Percentiles rank a stretch among this genome's conserved stretches.
These are phyloP conservation scores for Marsdenia floribunda DNA, from an alignment of 257 asterid species.

Conservation along the genomic window DNA sequence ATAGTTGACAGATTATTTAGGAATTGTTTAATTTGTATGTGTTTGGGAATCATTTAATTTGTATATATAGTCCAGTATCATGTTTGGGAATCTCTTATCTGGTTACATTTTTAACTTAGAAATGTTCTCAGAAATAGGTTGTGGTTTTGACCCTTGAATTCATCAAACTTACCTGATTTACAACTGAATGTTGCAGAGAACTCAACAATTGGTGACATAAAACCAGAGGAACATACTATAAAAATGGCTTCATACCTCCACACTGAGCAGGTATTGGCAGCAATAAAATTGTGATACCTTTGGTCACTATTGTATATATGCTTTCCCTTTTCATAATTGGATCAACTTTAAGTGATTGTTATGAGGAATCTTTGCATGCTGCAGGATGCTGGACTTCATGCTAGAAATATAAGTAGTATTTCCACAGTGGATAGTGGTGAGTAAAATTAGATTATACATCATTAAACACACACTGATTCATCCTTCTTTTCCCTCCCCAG, in stretches of 20 bases:
- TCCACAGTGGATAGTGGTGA: constrained; percentile 93
- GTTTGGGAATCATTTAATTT: too few species aligned
- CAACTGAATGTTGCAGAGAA: constrained; percentile 27
- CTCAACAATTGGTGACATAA: constrained; percentile 26
- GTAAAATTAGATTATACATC: constrained; percentile 15
- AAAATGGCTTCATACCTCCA: constrained; percentile 32
- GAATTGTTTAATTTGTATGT: background rate
- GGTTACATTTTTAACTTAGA: background rate
- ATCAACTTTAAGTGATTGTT: background rate
- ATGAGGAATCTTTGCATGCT: constrained; percentile 12
- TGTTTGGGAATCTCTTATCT: too few species aligned
- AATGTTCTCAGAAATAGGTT: background rate
- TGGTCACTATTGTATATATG: background rate
- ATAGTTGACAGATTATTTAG: background rate
- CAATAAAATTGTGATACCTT: too few species aligned
- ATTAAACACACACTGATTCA: background rate
- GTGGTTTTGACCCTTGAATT: background rate
- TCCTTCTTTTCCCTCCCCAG: background rate
- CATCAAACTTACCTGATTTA: background rate
- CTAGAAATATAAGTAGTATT: constrained; percentile 79
- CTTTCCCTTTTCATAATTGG: background rate
- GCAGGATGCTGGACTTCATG: constrained; percentile 86
- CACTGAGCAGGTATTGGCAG: constrained; percentile 34
- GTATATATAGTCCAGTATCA: background rate
- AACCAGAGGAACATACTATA: constrained; percentile 34